Evolutionary conservation across 202 grass and related monocot species (phyloP), one percentile per base, ranked within the genome.

Genomic region (Zizania palustris): DNA sequence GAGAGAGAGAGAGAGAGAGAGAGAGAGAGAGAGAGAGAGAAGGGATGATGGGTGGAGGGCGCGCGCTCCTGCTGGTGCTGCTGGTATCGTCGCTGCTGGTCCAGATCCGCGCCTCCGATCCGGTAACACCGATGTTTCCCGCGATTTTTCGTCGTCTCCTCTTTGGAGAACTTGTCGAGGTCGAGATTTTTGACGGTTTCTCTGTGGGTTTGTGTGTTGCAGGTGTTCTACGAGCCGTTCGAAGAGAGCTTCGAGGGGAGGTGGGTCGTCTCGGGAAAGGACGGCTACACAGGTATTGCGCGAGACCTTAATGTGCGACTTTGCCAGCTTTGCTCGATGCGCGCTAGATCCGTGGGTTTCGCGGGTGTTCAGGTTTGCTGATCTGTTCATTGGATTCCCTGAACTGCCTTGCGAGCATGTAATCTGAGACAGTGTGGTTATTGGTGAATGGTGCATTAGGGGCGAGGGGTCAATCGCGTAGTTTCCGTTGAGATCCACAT

Each of bases 171-270:
- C 18, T 68, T 19, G 7, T 2, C 41, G 56, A 11, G 65, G 35
- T 74, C 3, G 28, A 49, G 76, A 74, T 74, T 80, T 78, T 34
- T 61, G 33, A 50, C 18, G 20, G 22, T 78, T 84, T 81, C 39
- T 21, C 39, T 21, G 22, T 73, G 64, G n/a, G 35, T 78, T 74
- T 28, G 45, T 9, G 60, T 3, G 44, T 12, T 75, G 79, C 80
- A 97, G 93, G 2, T 97, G 78, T 84, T 97, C 35, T 91, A 93
- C 56, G 93, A 97, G 72, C 74, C 90, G 9, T 97, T 97, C 76
- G 93, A 97, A 45, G 86, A 93, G 67, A 68, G 74, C 79, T 97
- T 97, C 75, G 86, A 89, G 57, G 93, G 90, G 48, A 81, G 78
- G 8, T 97, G 93, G 93, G 9, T 87, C 41, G 82, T 85, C 67